Conservation (phyloP, 2,329 filamentous ascomycete species). For the Botrytis pseudocinerea region DNA sequence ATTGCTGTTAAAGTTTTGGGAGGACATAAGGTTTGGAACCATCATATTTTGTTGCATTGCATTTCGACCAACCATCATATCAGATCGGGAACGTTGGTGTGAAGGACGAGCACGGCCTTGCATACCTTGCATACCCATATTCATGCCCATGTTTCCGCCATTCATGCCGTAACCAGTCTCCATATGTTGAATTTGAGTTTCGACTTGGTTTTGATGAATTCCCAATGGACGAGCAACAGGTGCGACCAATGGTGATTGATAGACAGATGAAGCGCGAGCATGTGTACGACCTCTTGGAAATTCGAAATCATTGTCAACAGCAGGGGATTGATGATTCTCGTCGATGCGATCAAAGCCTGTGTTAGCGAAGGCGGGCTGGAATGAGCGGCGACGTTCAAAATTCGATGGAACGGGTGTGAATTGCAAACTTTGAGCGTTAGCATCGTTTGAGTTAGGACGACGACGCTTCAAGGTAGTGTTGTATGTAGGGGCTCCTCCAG, state of each 20-base stretch:
- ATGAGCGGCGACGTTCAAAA: constrained; percentile 1
- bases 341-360: constrained; percentile 13
- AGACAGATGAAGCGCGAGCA: constrained; percentile 21
- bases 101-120: constrained; percentile 18
- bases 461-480: constrained; percentile 32
- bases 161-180: constrained; percentile 15
- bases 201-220: constrained; percentile 13
- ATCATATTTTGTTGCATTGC: constrained; percentile 11
- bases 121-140: background rate
- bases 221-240: constrained; percentile 24
- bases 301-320: background rate
- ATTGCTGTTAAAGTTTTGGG: constrained; percentile 7
- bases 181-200: constrained; percentile 5
- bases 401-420: constrained; percentile 2
- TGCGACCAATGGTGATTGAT: constrained; percentile 33
- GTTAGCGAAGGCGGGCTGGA: constrained; percentile 8
- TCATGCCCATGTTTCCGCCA: constrained; percentile 3
- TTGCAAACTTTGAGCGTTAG: constrained; percentile 10
- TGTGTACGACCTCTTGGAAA: constrained; percentile 24
- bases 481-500: constrained; percentile 21
- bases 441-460: constrained; percentile 25
- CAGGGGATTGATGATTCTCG: constrained; percentile 15
- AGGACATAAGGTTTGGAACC: constrained; percentile 3
- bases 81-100: constrained; percentile 40
- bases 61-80: constrained; percentile 26